Base-by-base conservation (phyloP, 2,329 filamentous ascomycete genomes). In the Bipolaris gigantea region DNA sequence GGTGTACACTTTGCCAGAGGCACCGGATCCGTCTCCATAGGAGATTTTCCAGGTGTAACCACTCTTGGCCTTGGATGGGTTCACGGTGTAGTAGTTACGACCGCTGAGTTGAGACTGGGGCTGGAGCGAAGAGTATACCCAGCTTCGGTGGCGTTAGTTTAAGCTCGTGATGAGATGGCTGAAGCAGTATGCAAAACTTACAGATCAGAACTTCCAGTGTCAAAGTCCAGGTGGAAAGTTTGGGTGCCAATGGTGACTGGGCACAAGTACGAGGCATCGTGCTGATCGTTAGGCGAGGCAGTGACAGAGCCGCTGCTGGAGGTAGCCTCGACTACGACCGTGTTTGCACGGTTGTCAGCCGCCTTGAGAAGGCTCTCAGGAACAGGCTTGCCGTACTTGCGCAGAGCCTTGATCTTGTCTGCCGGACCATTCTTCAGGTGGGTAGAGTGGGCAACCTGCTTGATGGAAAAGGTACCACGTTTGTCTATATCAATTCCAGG, bases 201-300 rank as follows among this genome's bases (percentile, higher is more conserved):
- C 40, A 89, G 81, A 74, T 89, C 86, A 38, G 85, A 80, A 59
- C 79, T 88, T 58, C 80, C 87, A 13, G 89, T 92, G 61, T 92
- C 89, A 56, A 92, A 82, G 68, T 90, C 87, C 56, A 92, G 71
- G 55, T 85, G 81, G 58, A 90, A 69, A 3, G 76, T 82, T 62
- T 87, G 84, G 67, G 81, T 75, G 40, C 88, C 89, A 57, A 91
- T 77, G 2, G 77, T 79, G 42, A 91, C 83, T 0, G 86, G 83
- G 59, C 60, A 62, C 49, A 72, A 55, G 53, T 71, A 72, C 13
- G 64, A 59, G 7, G 63, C 64, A 38, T 74, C 72, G 55, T 70
- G 68, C 33, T 71, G 58, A 50, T 79, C 77, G 52, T 69, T 66
- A 11, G 77, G 77, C 34, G 67, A 71, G 43, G 60, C 59, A 33